Percentiles rank a stretch among this genome's conserved stretches.
Conservation (phyloP, 2,329 filamentous ascomycete genomes). For the Colletotrichum trifolii region DNA sequence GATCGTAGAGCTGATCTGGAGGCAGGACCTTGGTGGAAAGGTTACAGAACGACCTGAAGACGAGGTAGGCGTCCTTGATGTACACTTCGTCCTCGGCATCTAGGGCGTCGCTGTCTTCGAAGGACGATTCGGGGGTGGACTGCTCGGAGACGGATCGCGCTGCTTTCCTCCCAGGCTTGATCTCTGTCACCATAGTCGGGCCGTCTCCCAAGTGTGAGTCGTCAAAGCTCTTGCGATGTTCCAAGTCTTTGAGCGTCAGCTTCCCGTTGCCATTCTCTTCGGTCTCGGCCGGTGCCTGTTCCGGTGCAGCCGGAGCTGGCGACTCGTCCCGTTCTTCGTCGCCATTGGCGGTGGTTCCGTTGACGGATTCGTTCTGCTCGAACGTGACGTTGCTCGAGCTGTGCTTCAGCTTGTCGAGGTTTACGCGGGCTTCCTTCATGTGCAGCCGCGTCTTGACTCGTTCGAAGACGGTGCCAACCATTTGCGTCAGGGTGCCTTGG, state of each 20-base stretch:
- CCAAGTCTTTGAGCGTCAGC: constrained; percentile 74
- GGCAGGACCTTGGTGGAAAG: constrained; percentile 91
- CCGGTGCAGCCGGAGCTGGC: constrained; percentile 41
- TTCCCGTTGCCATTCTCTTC: constrained; percentile 56
- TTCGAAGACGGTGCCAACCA: constrained; percentile 98
- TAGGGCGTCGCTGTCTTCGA: constrained; percentile 68
- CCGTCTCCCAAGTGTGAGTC: constrained; percentile 75
- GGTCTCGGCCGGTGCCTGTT: constrained; percentile 45
- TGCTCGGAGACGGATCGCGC: constrained; percentile 64
- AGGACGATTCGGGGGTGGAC: constrained; percentile 63
- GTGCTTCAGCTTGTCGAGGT: constrained; percentile 62
- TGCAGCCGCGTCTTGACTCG: constrained; percentile 87
- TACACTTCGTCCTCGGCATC: constrained; percentile 93
- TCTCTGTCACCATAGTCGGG: constrained; percentile 73
- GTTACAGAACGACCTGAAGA: constrained; percentile 98
- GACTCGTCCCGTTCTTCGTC: constrained; percentile 44
- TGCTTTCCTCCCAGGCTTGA: constrained; percentile 60
- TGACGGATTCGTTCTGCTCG: constrained; percentile 56
- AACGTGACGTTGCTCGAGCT: constrained; percentile 64
- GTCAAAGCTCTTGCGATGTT: constrained; percentile 75
- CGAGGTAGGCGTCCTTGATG: constrained; percentile 94
- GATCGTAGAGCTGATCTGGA: constrained; percentile 90
- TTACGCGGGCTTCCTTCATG: constrained; percentile 83
- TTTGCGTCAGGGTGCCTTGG: constrained; percentile 95
- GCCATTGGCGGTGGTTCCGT: constrained; percentile 50